Base-by-base conservation (phyloP, 2,329 filamentous ascomycete species). In the Claviceps purpurea region DNA sequence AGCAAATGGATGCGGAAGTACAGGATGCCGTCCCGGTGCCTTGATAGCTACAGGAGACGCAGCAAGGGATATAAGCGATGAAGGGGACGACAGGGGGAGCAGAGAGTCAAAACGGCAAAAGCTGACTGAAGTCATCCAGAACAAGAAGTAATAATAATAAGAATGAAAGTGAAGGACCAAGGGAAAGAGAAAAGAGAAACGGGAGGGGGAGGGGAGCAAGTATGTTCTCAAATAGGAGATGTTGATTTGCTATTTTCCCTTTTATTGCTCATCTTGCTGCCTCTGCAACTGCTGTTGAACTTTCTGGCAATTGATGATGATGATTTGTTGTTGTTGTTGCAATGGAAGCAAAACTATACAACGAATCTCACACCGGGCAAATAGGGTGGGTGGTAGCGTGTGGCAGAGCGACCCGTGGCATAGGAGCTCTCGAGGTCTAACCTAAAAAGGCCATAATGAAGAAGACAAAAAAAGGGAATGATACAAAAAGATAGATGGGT, bases 1-100 rank as follows among this genome's bases (percentile, higher is more conserved):
- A 52, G 53, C 55, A 52, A 44, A 53, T 43, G 53, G 49, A 50
- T 50, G 49, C 46, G 50, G 53, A 45, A 54, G 50, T 47, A 47
- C 37, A 50, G 42, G 47, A 47, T 41, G 41, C 47, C 51, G 51
- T 50, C 16, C 42, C 51, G 42, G 47, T 52, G 51, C 47, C 22
- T 52, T 52, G 41, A 52, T 50, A 50, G 40, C 30, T 41, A 45
- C 44, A 42, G 37, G 43, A 41, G 47, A 34, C 30, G 18, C 20
- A 41, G 45, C 39, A 47, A 50, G 18, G 43, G 37, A 47, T 41
- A 39, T 30, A 51, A 52, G 43, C 39, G 20, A 22, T 8, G 34
- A 41, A 51, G 45, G 43, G 26, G 30, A 22, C 10, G 41, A 41
- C 24, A 49, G 44, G 46, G 40, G 26, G n/a, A 42, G 40, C 20